Conservation (phyloP, 179 eudicot species). For the Nepenthes alata region DNA sequence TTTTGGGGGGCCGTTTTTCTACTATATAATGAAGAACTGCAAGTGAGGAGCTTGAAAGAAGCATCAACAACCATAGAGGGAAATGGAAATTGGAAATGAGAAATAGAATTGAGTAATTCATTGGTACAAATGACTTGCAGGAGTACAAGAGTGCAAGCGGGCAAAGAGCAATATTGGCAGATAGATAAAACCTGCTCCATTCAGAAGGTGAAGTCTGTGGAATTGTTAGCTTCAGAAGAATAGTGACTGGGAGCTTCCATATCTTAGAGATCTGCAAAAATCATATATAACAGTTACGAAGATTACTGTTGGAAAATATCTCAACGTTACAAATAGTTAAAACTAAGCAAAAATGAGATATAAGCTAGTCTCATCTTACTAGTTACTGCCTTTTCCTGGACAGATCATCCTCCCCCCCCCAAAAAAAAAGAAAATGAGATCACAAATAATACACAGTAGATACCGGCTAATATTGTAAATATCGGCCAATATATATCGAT, state of each 20-base stretch:
- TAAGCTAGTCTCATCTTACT: no score
- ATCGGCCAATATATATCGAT: no score
- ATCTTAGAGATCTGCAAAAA: constrained; percentile 45
- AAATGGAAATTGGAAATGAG: constrained; percentile 48
- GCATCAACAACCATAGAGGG: constrained; percentile 69
- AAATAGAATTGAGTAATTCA: constrained; percentile 56
- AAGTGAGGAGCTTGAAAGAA: constrained; percentile 56
- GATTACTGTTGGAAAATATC: neutral
- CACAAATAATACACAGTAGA: no score
- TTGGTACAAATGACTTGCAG: constrained; percentile 73
- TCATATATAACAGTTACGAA: neutral
- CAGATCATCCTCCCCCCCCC: no score
- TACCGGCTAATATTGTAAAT: no score
- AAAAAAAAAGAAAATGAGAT: no score
- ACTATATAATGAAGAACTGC: constrained; percentile 59
- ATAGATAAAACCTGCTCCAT: constrained; percentile 80
- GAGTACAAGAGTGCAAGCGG: constrained; percentile 72
- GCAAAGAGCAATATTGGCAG: constrained; percentile 85
- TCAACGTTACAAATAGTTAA: no score
- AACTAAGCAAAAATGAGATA: no score
- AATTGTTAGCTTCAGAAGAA: constrained; percentile 66
- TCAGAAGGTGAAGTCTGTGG: constrained; percentile 61
- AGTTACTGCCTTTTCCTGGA: no score
- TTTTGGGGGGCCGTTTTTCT: constrained; percentile 80
- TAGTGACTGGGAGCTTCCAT: constrained; percentile 74